Base-by-base conservation (phyloP, 176 grass and related monocot species). In the Leersia perrieri region DNA sequence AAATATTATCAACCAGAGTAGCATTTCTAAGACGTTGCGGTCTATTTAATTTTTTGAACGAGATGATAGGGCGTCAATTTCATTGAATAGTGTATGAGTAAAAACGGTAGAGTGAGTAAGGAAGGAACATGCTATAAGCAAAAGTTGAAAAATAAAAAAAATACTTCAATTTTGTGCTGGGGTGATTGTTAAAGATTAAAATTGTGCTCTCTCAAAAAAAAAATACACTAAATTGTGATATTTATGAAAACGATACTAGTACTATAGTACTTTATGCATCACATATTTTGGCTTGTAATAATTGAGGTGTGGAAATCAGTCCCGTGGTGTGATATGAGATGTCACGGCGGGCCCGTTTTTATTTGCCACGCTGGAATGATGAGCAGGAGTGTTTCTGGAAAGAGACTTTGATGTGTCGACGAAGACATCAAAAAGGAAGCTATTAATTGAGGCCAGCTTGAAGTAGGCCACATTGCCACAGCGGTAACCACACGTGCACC, bases 381-480 rank as follows among this genome's bases (percentile, higher is more conserved):
- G 63, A 61, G 22, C 70, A 61, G 32, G 73, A 38, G n/a, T 2
- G 26, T 47, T 5, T 7, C 39, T 18, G 26, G 15, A 4, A 61
- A 44, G 70, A n/a, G 27, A 33, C 31, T 33, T 33, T 30, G 40
- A 49, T 61, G 15, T n/a, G n/a, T n/a, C 45, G 15, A 70, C 5
- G 7, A 84, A 40, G 47, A 57, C 47, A 63, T 64, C 60, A 9
- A 9, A 60, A 84, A 84, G 22, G 65, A 0, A 3, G 4, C 0
- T 14, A 84, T 63, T 35, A 77, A 35, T 70, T 23, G 9, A 18
- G 14, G 53, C 66, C 66, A 63, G 74, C 83, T 49, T 55, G 74
- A 34, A 8, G 83, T 49, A 63, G 74, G 74, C 28, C 73, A 84
- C 0, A 53, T 53, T 14, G 51, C 34, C 55, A 25, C 42, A 22